These are phyloP conservation scores for Sclerotinia glacialis DNA, from an alignment of 2,329 filamentous ascomycete species.

Conservation along the genomic window DNA sequence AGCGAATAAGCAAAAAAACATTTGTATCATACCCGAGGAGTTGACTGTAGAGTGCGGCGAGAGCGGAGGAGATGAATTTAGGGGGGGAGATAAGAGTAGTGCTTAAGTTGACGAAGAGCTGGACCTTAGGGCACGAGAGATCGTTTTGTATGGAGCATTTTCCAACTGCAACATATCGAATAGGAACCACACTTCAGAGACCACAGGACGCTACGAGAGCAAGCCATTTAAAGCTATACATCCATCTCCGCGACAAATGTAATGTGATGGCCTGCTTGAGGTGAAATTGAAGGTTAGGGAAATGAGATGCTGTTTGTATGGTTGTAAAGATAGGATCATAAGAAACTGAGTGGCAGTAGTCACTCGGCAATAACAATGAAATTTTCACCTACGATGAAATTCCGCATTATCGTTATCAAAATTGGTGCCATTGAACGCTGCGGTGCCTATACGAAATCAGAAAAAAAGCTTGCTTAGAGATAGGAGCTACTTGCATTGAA, in stretches of 20 bases:
- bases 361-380: background rate
- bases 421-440: constrained; percentile 20
- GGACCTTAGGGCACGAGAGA: constrained; percentile 10
- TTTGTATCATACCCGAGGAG: constrained; percentile 17
- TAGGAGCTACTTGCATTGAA: constrained; percentile 37
- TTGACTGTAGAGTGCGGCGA: constrained; percentile 23
- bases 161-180: constrained; percentile 22
- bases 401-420: constrained; percentile 17
- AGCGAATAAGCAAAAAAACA: constrained; percentile 20
- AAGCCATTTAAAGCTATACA: constrained; percentile 50
- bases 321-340: constrained; percentile 53
- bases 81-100: constrained; percentile 26
- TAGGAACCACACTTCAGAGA: constrained; percentile 23
- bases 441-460: constrained; percentile 9
- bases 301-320: constrained; percentile 45
- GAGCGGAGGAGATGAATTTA: constrained; percentile 11
- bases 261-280: constrained; percentile 39
- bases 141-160: constrained; percentile 17
- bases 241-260: constrained; percentile 39
- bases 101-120: constrained; percentile 24
- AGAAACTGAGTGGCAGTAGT: constrained; percentile 21
- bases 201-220: constrained; percentile 40
- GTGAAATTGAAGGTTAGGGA: constrained; percentile 50
- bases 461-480: background rate
- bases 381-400: background rate